phyloP scores from a whole-genome alignment of 1,284 basidiomycete genomes.

The Schizopora paradoxa region DNA sequence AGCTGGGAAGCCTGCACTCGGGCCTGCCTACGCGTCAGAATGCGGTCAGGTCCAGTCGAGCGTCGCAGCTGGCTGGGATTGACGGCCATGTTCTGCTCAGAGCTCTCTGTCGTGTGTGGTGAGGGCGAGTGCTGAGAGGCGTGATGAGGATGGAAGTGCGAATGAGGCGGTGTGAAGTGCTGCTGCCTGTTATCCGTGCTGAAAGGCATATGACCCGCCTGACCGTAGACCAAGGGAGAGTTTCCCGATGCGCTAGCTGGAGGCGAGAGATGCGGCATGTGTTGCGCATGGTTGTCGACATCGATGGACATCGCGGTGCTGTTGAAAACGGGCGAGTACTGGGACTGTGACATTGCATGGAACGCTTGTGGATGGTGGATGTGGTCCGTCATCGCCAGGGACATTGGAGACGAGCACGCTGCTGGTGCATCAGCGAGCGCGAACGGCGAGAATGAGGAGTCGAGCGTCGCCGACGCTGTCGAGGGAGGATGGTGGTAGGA shows the following conservation, averaged over 20 bases:
- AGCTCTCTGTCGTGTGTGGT: not conserved
- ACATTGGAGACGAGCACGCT: not conserved
- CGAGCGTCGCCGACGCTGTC: constrained; percentile 2
- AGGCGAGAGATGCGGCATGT: constrained; percentile 7
- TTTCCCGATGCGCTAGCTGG: constrained; percentile 1
- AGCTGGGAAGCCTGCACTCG: constrained; percentile 8
- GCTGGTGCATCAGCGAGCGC: not conserved
- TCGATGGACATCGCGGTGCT: constrained; percentile 4
- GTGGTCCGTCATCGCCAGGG: constrained; percentile 8
- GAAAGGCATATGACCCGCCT: constrained; percentile 1
- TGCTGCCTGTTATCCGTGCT: too few relatives aligned
- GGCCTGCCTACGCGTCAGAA: constrained; percentile 18
- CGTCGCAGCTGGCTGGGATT: constrained; percentile 11
- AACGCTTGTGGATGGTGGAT: constrained; percentile 5
- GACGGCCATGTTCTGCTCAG: constrained; percentile 3
- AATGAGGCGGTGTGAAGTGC: not conserved
- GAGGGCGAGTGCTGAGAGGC: constrained; percentile 1
- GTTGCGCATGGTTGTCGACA: constrained; percentile 4
- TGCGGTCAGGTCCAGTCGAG: constrained; percentile 14
- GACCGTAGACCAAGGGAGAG: not conserved
- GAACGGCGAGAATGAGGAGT: not conserved
- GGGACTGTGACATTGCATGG: not conserved
- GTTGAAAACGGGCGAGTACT: constrained; percentile 6
- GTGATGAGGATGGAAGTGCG: not conserved
- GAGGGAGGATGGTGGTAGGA: constrained; percentile 8